Percentiles rank a stretch among this genome's conserved stretches.
Conservation (phyloP, 2,329 filamentous ascomycete genomes). For the Penicillium sp. region DNA sequence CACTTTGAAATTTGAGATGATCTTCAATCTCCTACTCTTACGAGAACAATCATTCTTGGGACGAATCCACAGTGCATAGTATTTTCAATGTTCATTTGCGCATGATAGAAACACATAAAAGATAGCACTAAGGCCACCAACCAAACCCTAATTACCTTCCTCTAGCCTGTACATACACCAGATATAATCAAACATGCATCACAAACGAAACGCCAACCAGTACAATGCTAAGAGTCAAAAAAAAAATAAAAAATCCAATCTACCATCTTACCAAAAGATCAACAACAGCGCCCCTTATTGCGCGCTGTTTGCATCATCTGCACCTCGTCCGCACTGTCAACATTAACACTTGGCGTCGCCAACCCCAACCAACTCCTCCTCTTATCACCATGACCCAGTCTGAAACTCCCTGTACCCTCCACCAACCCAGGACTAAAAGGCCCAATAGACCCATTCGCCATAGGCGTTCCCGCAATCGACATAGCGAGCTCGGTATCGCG, state of each 20-base stretch:
- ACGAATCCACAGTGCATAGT: not conserved
- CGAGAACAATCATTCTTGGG: not conserved
- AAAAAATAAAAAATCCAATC: not conserved
- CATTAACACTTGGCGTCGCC: conserved; percentile 41
- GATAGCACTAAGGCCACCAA: not conserved
- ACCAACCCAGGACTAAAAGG: conserved; percentile 51
- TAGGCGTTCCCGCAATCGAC: conserved; percentile 48
- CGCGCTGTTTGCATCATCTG: conserved; percentile 33
- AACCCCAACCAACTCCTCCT: conserved; percentile 66
- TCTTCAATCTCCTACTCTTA: too few relatives aligned
- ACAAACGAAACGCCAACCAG: not conserved
- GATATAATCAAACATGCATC: not conserved
- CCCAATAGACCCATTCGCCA: conserved; percentile 33
- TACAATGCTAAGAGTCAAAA: not conserved
- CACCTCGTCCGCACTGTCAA: conserved; percentile 31
- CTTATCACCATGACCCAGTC: conserved; percentile 60
- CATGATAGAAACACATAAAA: not conserved
- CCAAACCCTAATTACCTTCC: not conserved
- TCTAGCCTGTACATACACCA: not conserved
- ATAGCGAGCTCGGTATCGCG: conserved; percentile 50
- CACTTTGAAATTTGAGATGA: too few relatives aligned
- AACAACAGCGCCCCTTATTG: conserved; percentile 45
- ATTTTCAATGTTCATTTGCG: not conserved
- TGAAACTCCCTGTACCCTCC: conserved; percentile 58
- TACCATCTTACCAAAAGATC: conserved; percentile 13